Evolutionary conservation across 331 rosid genomes (phyloP).

Genomic region (Malus hybrid): DNA sequence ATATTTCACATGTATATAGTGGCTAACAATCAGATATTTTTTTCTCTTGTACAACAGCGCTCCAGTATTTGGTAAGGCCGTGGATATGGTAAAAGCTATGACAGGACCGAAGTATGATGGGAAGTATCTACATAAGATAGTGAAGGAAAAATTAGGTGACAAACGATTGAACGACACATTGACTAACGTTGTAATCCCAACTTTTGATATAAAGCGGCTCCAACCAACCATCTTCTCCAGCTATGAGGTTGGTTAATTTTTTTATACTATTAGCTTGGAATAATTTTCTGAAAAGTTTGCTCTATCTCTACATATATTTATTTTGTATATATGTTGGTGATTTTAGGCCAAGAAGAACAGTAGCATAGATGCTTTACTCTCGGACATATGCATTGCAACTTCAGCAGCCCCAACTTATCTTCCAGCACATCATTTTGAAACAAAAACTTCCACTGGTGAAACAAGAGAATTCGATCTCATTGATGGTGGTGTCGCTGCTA

Average conservation of each 20-base stretch:
- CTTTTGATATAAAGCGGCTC: slow-evolving; percentile 52
- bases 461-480: slow-evolving; percentile 18
- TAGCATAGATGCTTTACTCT: slow-evolving; percentile 14
- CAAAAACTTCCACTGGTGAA: not conserved
- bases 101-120: slow-evolving; percentile 51
- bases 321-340: not conserved
- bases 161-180: slow-evolving; percentile 25
- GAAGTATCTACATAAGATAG: slow-evolving; percentile 23
- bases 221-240: slow-evolving; percentile 43
- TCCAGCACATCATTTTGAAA: slow-evolving; percentile 22
- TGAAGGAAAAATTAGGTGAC: slow-evolving; percentile 28
- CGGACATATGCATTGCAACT: slow-evolving; percentile 29
- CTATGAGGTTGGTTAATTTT: slow-evolving; percentile 35
- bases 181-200: slow-evolving; percentile 43
- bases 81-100: slow-evolving; percentile 8
- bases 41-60: not conserved
- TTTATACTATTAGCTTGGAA: too few species aligned
- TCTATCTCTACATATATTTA: not conserved
- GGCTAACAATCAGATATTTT: not conserved
- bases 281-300: too few species aligned
- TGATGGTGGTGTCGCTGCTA: not conserved
- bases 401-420: slow-evolving; percentile 30
- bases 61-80: not conserved
- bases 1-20: not conserved
- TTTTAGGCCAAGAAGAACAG: slow-evolving; percentile 4